Evolutionary conservation across 2,329 filamentous ascomycete species (phyloP).

Genomic region (Fusarium brevicatenulatum): DNA sequence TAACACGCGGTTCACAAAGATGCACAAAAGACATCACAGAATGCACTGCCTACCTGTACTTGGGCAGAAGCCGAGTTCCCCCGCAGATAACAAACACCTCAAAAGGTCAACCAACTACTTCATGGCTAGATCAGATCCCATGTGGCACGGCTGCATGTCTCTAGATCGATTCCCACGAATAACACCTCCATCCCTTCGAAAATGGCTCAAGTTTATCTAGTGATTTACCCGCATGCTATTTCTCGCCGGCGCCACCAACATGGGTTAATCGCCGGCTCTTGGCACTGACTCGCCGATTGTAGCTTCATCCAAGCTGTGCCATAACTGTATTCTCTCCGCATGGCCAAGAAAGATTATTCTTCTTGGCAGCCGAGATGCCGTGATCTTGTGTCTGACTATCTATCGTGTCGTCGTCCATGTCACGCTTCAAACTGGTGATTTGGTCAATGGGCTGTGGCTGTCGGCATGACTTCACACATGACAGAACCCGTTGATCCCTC

Average conservation of each 20-base stretch:
- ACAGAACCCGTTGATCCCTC: not conserved
- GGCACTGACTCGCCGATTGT: constrained; percentile 19
- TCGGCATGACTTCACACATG: constrained; percentile 7
- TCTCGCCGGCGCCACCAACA: constrained; percentile 15
- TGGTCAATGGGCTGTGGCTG: not conserved
- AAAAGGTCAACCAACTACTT: not conserved
- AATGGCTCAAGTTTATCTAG: constrained; percentile 24
- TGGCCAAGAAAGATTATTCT: constrained; percentile 9
- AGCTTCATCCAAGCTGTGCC: not conserved
- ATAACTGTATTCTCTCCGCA: not conserved
- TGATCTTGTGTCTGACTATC: constrained; percentile 13
- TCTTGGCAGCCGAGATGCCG: constrained; percentile 35
- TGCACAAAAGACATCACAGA: not conserved
- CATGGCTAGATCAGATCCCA: not conserved
- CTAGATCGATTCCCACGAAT: constrained; percentile 27
- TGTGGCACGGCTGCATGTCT: constrained; percentile 32
- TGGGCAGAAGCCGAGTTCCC: not conserved
- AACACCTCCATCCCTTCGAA: not conserved
- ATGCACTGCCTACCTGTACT: not conserved
- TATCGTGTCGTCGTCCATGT: not conserved
- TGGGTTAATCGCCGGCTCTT: constrained; percentile 21
- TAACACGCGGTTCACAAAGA: not conserved
- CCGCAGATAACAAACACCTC: not conserved
- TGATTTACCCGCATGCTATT: constrained; percentile 20
- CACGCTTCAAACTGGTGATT: not conserved